Base-by-base conservation (phyloP, 768 basidiomycete species). In the Lentinula aciculospora region DNA sequence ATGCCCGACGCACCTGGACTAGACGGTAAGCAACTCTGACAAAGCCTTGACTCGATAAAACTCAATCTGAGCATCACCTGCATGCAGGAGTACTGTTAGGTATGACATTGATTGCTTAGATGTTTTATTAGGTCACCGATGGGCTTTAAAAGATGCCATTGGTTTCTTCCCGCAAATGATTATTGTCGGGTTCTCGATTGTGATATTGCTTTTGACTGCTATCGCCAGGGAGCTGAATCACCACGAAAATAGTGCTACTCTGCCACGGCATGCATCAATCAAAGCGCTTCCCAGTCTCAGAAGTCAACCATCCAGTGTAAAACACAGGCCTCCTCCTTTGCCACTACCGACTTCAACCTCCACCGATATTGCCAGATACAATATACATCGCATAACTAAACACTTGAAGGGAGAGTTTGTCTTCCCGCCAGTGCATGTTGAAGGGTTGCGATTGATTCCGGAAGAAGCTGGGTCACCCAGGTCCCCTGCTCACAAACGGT, bases 121-220 rank as follows among this genome's bases (percentile, higher is more conserved):
- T 15, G 21, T 31, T 15, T 8, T 29, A 27, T 47, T 45, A n/a
- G n/a, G n/a, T n/a, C 29, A 28, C n/a, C 5, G 13, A 28, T 47
- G 25, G 2, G 5, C n/a, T 13, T 17, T 13, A n/a, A 39, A 59
- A 82, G 81, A 83, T 62, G 70, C 70, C 45, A 81, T 85, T 47
- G 83, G 81, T 1, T 81, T 76, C 65, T 83, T 84, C 64, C 81
- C 82, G 4, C 82, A 84, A 64, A 82, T 84, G 78, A 68, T 81
- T 25, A 66, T 79, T 28, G 66, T 72, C n/a, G 71, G 72, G 7
- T 64, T 74, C 1, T 77, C 75, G 9, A 70, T 71, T 15, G 67
- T 80, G 28, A 54, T 66, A n/a, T 68, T 83, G 1, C 68, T 82
- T 27, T 66, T 77, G 31, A 72, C 74, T 13, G 58, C 80, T 23